These are phyloP conservation scores for Goniomonas avonlea DNA, from an alignment of 78 protist species.

Conservation along the genomic window DNA sequence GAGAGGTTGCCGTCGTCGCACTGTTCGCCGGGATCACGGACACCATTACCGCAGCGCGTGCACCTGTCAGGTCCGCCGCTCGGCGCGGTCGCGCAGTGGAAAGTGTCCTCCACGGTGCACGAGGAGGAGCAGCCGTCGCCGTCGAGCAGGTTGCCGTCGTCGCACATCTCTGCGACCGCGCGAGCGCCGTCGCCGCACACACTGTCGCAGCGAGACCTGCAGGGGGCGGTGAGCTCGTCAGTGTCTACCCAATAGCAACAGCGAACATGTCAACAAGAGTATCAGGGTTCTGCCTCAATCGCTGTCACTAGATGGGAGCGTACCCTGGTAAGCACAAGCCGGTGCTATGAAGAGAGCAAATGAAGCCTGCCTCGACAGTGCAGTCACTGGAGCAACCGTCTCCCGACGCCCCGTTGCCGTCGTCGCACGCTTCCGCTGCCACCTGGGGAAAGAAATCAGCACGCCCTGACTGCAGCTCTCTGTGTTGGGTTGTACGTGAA, in stretches of 20 bases:
- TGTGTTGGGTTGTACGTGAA: too few relatives aligned
- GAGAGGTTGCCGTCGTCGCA: constrained; percentile 10
- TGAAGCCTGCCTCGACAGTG: not conserved
- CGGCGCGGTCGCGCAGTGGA: not conserved
- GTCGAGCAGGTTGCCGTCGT: constrained; percentile 3
- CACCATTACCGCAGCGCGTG: not conserved
- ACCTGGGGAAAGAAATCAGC: too few relatives aligned
- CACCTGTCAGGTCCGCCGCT: not conserved
- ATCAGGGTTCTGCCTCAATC: too few relatives aligned
- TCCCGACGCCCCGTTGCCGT: not conserved
- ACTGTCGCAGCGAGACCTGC: too few relatives aligned
- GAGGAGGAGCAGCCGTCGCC: constrained; percentile 20
- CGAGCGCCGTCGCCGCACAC: constrained; percentile 24
- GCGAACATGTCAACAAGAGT: too few relatives aligned
- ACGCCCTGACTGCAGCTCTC: too few relatives aligned
- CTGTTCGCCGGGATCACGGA: not conserved
- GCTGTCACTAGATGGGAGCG: too few relatives aligned
- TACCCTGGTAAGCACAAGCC: too few relatives aligned
- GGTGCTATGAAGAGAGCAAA: too few relatives aligned
- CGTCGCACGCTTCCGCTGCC: not conserved
- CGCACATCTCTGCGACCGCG: constrained; percentile 2
- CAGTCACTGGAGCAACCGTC: not conserved
- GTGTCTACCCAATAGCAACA: too few relatives aligned
- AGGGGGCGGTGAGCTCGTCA: too few relatives aligned
- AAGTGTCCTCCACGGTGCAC: constrained; percentile 1